These are phyloP conservation scores for Trypanosoma platydactyli DNA, from an alignment of 208 protist genomes.

Conservation along the genomic window DNA sequence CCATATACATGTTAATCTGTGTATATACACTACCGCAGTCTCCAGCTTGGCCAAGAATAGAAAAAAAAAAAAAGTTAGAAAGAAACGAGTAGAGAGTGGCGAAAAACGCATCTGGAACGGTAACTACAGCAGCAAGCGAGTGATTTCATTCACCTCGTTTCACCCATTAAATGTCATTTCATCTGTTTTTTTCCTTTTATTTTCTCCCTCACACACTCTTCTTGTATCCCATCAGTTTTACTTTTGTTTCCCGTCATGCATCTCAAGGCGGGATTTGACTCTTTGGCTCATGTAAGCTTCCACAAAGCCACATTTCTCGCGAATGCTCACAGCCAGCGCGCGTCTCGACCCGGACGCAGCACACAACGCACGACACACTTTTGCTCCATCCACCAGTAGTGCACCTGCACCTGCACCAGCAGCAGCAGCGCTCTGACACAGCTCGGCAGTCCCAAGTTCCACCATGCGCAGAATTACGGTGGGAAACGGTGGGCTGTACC, in stretches of 20 bases:
- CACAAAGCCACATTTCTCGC: constrained; percentile 61
- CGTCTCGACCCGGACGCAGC: constrained; percentile 29
- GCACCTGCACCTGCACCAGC: not conserved
- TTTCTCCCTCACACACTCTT: not conserved
- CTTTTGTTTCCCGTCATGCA: not conserved
- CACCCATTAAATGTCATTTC: constrained; percentile 3
- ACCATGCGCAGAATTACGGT: constrained; percentile 36
- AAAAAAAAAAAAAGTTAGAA: constrained; percentile 14
- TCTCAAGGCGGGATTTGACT: not conserved
- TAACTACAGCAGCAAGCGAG: not conserved
- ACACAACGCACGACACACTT: constrained; percentile 43
- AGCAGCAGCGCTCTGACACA: too few species aligned
- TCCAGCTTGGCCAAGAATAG: not conserved
- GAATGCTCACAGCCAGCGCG: constrained; percentile 45
- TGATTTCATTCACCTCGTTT: not conserved
- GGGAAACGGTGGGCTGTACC: constrained; percentile 61
- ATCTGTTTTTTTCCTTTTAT: constrained; percentile 11
- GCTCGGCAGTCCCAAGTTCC: too few species aligned
- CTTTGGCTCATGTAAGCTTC: constrained; percentile 38
- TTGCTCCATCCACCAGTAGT: constrained; percentile 3
- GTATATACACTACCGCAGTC: not conserved
- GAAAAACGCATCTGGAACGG: constrained; percentile 9
- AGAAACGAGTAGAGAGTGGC: constrained; percentile 9
- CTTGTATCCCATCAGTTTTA: not conserved
- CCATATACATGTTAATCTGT: not conserved